Percentiles rank a stretch among this genome's conserved stretches.
phyloP scores from a whole-genome alignment of 352 stramenopile genomes.

The Albugo candida region DNA sequence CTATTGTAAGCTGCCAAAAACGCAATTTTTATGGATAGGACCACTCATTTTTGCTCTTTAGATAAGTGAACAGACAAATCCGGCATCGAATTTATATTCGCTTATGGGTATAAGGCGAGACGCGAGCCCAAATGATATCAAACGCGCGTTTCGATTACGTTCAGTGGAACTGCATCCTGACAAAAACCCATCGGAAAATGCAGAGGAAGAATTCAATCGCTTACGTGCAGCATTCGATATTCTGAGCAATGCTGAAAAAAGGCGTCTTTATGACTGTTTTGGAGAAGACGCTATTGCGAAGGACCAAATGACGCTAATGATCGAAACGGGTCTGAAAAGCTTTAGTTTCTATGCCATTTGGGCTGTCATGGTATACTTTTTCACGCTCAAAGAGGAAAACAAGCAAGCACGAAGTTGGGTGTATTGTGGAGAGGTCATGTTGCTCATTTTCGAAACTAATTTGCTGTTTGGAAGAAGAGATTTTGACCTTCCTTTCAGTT shows the following conservation, averaged over 20 bases:
- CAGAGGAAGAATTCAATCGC: conserved; percentile 83
- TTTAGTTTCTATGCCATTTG: conserved; percentile 92
- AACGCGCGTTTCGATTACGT: conserved; percentile 89
- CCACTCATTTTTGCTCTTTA: conserved; percentile 23
- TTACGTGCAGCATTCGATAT: conserved; percentile 92
- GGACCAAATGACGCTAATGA: conserved; percentile 70
- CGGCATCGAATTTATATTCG: conserved; percentile 87
- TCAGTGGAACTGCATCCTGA: conserved; percentile 92
- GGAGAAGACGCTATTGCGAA: conserved; percentile 79
- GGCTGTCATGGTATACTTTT: conserved; percentile 88
- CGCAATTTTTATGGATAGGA: not conserved
- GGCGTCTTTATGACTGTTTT: conserved; percentile 93
- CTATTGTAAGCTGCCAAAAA: conserved; percentile 59
- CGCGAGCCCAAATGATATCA: conserved; percentile 86
- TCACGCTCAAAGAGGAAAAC: conserved; percentile 84
- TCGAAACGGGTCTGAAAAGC: conserved; percentile 81
- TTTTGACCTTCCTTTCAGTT: conserved; percentile 22
- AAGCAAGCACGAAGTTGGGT: conserved; percentile 83
- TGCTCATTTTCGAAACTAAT: conserved; percentile 88
- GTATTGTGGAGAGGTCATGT: conserved; percentile 85
- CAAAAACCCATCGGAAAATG: conserved; percentile 87
- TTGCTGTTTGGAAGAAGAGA: conserved; percentile 40
- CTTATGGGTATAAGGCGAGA: conserved; percentile 80
- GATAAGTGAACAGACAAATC: conserved; percentile 41
- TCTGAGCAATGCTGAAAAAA: conserved; percentile 80